Evolutionary conservation across 2,329 filamentous ascomycete genomes (phyloP).

Genomic region (Amesomyces nigricolor): DNA sequence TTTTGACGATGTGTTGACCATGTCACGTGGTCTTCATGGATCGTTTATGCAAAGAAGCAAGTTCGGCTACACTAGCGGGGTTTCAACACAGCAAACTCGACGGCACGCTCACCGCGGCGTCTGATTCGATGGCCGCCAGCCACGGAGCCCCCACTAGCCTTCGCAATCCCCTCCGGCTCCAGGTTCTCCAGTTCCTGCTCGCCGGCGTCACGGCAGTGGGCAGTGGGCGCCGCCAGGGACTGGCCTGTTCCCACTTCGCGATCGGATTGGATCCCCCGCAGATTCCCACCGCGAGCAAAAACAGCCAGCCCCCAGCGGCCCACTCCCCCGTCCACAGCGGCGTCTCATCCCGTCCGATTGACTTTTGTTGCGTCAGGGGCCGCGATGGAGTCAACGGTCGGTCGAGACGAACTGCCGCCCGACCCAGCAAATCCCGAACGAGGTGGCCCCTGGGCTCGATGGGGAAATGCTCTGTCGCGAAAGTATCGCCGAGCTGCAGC

Average conservation of each 20-base stretch:
- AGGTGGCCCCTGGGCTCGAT: neutral
- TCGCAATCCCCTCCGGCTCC: too few relatives aligned
- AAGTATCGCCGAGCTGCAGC: slow-evolving; percentile 1
- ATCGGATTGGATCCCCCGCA: too few relatives aligned
- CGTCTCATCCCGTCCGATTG: too few relatives aligned
- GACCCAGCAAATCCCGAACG: neutral
- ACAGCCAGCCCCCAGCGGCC: too few relatives aligned
- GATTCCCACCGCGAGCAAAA: too few relatives aligned
- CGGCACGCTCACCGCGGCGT: neutral
- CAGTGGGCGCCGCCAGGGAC: too few relatives aligned
- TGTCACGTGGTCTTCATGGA: neutral
- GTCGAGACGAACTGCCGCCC: neutral
- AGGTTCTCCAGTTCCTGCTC: too few relatives aligned
- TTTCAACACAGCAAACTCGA: neutral
- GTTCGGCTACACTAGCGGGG: slow-evolving; percentile 3
- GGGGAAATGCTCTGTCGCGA: neutral
- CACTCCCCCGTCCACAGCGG: too few relatives aligned
- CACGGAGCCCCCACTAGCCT: too few relatives aligned
- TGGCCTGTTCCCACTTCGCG: too few relatives aligned
- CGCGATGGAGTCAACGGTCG: neutral
- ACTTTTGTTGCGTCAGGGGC: neutral
- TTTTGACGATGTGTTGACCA: slow-evolving; percentile 1
- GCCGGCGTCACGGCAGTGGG: too few relatives aligned
- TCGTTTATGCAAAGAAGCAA: slow-evolving; percentile 1
- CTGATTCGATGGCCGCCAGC: neutral